phyloP scores from a whole-genome alignment of 2,329 filamentous ascomycete genomes.

The Fusarium lyarnte region DNA sequence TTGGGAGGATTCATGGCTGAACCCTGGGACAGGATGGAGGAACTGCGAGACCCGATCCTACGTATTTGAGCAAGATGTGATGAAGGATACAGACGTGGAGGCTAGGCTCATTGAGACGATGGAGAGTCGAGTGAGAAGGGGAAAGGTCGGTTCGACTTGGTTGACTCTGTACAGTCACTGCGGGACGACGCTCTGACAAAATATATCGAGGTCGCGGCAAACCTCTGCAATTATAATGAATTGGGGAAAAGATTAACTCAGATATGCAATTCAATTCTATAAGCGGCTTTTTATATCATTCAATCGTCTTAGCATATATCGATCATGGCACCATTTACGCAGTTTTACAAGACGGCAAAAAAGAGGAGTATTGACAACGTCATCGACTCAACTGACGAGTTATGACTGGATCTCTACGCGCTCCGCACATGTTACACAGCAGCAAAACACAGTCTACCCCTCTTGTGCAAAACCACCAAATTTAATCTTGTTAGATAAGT shows the following conservation, averaged over 20 bases:
- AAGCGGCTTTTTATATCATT: too few relatives aligned
- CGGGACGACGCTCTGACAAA: too few relatives aligned
- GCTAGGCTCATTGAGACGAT: background rate
- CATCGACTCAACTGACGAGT: constrained; percentile 15
- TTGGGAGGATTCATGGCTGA: background rate
- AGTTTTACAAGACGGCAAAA: background rate
- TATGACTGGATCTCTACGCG: constrained; percentile 27
- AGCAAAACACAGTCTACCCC: constrained; percentile 8
- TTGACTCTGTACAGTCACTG: too few relatives aligned
- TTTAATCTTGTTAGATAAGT: background rate
- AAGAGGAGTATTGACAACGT: constrained; percentile 18
- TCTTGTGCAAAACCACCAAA: background rate
- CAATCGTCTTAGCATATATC: rapidly evolving
- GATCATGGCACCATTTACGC: constrained; percentile 22
- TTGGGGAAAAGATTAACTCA: background rate
- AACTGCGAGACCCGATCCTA: background rate
- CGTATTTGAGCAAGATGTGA: background rate
- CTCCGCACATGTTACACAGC: background rate
- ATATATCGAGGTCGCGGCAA: background rate
- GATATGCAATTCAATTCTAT: background rate
- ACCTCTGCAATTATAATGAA: background rate
- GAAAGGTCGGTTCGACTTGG: too few relatives aligned
- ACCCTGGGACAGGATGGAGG: background rate
- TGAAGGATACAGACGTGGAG: background rate
- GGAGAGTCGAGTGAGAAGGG: background rate